These are phyloP conservation scores for Xylaria telfairii DNA, from an alignment of 495 filamentous ascomycete genomes.

Conservation along the genomic window DNA sequence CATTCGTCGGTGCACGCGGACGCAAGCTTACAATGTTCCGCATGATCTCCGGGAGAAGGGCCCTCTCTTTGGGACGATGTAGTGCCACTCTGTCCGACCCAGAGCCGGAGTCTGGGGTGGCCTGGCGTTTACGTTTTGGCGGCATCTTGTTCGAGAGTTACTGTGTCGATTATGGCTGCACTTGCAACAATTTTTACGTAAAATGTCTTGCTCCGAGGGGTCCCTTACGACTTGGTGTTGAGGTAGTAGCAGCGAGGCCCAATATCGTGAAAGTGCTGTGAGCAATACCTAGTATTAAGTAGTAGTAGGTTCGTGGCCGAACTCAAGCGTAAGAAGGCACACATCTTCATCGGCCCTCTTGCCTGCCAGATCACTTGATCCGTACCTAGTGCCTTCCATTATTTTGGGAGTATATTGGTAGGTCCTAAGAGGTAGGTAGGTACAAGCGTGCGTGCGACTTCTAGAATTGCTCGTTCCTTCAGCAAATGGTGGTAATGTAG, in stretches of 20 bases:
- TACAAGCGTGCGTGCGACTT: not conserved
- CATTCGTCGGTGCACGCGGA: not conserved
- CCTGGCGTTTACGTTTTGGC: slow-evolving; percentile 15
- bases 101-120: not conserved
- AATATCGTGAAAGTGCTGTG: too few species aligned
- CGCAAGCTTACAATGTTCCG: slow-evolving; percentile 12
- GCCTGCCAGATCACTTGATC: not conserved
- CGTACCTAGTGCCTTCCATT: not conserved
- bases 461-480: not conserved
- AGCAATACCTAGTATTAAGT: too few species aligned
- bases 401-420: too few species aligned
- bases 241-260: not conserved
- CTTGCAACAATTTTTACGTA: not conserved
- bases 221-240: not conserved
- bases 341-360: not conserved
- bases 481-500: not conserved
- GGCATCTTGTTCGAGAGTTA: slow-evolving; percentile 3
- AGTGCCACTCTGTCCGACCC: not conserved
- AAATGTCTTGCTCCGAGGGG: not conserved
- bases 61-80: slow-evolving; percentile 12
- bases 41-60: slow-evolving; percentile 9
- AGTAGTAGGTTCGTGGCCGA: too few species aligned
- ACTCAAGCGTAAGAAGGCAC: not conserved
- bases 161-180: not conserved
- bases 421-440: too few species aligned